Percentiles rank a stretch among this genome's conserved stretches.
phyloP scores from a whole-genome alignment of 2,329 filamentous ascomycete genomes.

The Microascus cirrosus region DNA sequence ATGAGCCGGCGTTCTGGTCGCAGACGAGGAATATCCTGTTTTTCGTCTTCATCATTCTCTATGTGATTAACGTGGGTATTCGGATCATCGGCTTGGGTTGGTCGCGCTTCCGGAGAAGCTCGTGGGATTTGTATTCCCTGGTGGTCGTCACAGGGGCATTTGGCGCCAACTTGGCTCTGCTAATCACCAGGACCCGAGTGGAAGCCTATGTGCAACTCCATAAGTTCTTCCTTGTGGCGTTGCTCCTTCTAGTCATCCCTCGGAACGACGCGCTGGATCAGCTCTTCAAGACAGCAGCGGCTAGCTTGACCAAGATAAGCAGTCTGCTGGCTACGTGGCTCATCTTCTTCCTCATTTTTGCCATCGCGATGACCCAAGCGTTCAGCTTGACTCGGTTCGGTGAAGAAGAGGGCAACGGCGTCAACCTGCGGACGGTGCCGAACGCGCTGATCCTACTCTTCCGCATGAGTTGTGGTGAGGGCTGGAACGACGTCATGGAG shows the following conservation, averaged over 20 bases:
- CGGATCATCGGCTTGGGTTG: slow-evolving; percentile 83
- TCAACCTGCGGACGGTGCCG: slow-evolving; percentile 89
- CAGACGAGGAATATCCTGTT: slow-evolving; percentile 64
- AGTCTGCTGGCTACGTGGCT: slow-evolving; percentile 96
- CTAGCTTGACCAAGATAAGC: slow-evolving; percentile 78
- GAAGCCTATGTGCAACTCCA: slow-evolving; percentile 68
- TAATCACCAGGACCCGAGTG: slow-evolving; percentile 49
- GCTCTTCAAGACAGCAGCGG: slow-evolving; percentile 95
- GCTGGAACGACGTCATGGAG: slow-evolving; percentile 96
- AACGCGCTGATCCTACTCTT: slow-evolving; percentile 91
- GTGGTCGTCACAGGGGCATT: slow-evolving; percentile 71
- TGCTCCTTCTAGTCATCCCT: slow-evolving; percentile 83
- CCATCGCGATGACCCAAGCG: slow-evolving; percentile 90
- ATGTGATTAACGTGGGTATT: slow-evolving; percentile 71
- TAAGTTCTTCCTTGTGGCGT: slow-evolving; percentile 86
- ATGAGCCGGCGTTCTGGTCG: slow-evolving; percentile 63
- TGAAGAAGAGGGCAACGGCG: slow-evolving; percentile 56
- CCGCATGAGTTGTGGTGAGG: slow-evolving; percentile 85
- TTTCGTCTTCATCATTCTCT: slow-evolving; percentile 69
- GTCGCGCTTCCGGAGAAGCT: slow-evolving; percentile 82
- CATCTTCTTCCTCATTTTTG: slow-evolving; percentile 90
- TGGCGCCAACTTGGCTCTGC: slow-evolving; percentile 63
- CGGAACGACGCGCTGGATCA: slow-evolving; percentile 96
- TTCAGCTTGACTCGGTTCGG: slow-evolving; percentile 92
- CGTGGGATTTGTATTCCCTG: slow-evolving; percentile 89